These are phyloP conservation scores for Opeltia flavorubescens DNA, from an alignment of 495 filamentous ascomycete genomes.

Conservation along the genomic window DNA sequence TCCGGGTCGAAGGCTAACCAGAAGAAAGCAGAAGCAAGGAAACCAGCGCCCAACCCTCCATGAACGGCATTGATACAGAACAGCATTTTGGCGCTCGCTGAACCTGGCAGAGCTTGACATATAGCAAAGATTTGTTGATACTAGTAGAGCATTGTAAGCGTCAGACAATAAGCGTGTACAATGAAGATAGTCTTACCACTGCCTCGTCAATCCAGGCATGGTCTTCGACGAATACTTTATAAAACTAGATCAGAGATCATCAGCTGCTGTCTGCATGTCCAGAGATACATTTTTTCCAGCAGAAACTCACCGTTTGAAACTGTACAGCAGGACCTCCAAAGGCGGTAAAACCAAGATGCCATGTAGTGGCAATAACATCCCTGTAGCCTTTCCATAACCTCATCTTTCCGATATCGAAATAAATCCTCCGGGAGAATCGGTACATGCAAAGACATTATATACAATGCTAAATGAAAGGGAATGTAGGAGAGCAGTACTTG, in stretches of 20 bases:
- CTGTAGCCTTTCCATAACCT: slow-evolving; percentile 9
- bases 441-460: no score
- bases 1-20: slow-evolving; percentile 37
- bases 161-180: neutral
- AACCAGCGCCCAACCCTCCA: slow-evolving; percentile 44
- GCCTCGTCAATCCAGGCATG: slow-evolving; percentile 61
- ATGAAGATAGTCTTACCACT: slow-evolving; percentile 28
- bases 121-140: slow-evolving; percentile 77
- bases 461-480: neutral
- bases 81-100: slow-evolving; percentile 66
- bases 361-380: slow-evolving; percentile 36
- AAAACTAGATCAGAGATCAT: slow-evolving; percentile 20
- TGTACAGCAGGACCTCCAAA: slow-evolving; percentile 64
- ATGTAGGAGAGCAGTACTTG: neutral
- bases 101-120: slow-evolving; percentile 62
- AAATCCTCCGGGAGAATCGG: no score
- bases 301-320: slow-evolving; percentile 42
- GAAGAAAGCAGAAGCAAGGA: slow-evolving; percentile 58
- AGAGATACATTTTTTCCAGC: neutral
- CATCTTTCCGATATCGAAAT: slow-evolving; percentile 3
- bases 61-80: slow-evolving; percentile 60
- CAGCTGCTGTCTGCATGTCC: neutral
- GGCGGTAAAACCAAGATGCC: slow-evolving; percentile 56
- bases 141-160: slow-evolving; percentile 29
- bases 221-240: slow-evolving; percentile 50